phyloP scores from a whole-genome alignment of 257 asterid genomes.

The Nicotiana undulata region DNA sequence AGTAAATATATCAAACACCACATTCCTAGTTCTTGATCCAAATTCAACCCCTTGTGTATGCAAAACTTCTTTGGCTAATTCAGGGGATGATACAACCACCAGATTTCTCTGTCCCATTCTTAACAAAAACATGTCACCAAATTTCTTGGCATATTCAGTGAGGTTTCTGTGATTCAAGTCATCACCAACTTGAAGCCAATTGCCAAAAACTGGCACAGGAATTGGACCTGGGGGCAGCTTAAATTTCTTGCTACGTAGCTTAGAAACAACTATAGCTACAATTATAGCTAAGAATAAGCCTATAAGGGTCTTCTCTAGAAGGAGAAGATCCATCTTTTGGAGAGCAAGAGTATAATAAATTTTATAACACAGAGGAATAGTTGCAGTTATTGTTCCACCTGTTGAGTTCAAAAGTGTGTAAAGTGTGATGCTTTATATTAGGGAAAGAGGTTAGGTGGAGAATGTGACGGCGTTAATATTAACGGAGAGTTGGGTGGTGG shows the following conservation, averaged over 20 bases:
- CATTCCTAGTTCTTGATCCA: constrained; percentile 84
- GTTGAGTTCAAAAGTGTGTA: neutral
- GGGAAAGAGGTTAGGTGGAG: neutral
- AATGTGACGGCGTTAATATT: neutral
- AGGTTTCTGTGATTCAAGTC: constrained; percentile 84
- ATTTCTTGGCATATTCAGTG: constrained; percentile 53
- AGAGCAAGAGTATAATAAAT: too few species aligned
- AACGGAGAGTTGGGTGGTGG: neutral
- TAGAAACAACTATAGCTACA: constrained; percentile 49
- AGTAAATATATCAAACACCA: constrained; percentile 83
- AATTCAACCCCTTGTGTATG: constrained; percentile 93
- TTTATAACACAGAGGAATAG: neutral
- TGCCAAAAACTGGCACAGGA: constrained; percentile 81
- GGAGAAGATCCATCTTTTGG: constrained; percentile 53
- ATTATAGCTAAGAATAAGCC: constrained; percentile 57
- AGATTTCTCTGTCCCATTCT: constrained; percentile 92
- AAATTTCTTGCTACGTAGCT: constrained; percentile 57
- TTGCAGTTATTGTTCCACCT: neutral
- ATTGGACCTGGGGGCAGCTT: constrained; percentile 88
- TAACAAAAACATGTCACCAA: constrained; percentile 64
- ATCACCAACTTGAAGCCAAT: constrained; percentile 93
- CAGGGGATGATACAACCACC: constrained; percentile 81
- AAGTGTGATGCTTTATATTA: neutral
- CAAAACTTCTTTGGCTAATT: constrained; percentile 68
- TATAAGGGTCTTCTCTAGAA: constrained; percentile 56